Evolutionary conservation across 179 eudicot species (phyloP).

Genomic region (Kewa caespitosa): DNA sequence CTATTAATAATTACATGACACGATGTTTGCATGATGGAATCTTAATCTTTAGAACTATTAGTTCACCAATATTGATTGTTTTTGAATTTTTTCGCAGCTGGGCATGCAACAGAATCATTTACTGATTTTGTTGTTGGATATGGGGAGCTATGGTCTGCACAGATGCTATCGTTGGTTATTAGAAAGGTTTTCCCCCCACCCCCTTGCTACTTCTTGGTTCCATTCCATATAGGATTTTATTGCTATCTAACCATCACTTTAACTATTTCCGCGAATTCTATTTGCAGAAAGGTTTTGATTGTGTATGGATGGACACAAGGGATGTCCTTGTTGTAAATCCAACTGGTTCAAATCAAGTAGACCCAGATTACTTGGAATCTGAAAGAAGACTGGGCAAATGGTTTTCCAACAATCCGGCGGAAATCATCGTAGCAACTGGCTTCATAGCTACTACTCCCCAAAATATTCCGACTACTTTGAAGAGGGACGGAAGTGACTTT

Average conservation of each 20-base stretch:
- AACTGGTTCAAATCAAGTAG: conserved; percentile 78
- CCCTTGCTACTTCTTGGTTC: neutral
- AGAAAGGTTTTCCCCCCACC: conserved; percentile 54
- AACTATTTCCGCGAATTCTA: conserved; percentile 9
- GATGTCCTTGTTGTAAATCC: conserved; percentile 96
- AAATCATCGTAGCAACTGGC: conserved; percentile 92
- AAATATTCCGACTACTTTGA: conserved; percentile 92
- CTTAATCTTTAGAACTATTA: neutral
- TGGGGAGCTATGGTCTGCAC: conserved; percentile 99
- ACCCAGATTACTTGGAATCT: conserved; percentile 85
- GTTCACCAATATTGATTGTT: neutral
- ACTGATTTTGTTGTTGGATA: conserved; percentile 97
- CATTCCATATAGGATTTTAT: conserved; percentile 11
- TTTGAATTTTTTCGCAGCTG: conserved; percentile 52
- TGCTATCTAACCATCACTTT: neutral
- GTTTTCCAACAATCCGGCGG: conserved; percentile 65
- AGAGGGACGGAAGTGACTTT: conserved; percentile 98
- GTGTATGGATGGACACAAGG: conserved; percentile 97
- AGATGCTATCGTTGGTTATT: conserved; percentile 69
- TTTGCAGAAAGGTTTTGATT: conserved; percentile 69
- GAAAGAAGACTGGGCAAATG: conserved; percentile 82
- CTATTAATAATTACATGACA: neutral
- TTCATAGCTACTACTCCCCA: conserved; percentile 93
- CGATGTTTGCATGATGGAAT: neutral
- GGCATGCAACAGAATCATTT: conserved; percentile 96